These are phyloP conservation scores for Tagetes patula DNA, from an alignment of 129 eudicot genomes.

Conservation along the genomic window DNA sequence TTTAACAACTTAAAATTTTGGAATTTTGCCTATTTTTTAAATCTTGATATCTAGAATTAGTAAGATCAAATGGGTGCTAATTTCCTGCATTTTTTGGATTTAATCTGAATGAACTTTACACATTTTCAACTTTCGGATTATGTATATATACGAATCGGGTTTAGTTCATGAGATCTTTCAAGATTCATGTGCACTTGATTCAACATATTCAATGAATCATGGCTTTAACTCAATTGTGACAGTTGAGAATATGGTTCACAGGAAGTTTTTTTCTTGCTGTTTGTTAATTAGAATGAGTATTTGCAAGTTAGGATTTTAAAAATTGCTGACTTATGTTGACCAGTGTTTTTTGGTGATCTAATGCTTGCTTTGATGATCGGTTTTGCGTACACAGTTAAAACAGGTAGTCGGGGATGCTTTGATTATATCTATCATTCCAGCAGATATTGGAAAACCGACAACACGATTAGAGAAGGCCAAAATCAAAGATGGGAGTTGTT, in stretches of 20 bases:
- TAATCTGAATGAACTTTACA: neutral
- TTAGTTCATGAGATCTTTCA: constrained; percentile 18
- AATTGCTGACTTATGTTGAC: constrained; percentile 9
- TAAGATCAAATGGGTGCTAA: constrained; percentile 14
- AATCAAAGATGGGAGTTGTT: constrained; percentile 75
- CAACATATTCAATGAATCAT: neutral
- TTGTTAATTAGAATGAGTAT: neutral
- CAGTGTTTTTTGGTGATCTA: neutral
- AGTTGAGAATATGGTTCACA: neutral
- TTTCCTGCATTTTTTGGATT: constrained; percentile 10
- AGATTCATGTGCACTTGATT: constrained; percentile 3
- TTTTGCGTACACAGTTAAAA: constrained; percentile 47
- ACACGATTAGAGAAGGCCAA: constrained; percentile 62
- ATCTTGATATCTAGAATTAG: constrained; percentile 23
- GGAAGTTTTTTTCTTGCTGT: neutral
- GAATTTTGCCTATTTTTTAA: neutral
- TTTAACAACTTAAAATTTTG: neutral
- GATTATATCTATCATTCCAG: constrained; percentile 77
- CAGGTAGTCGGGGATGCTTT: constrained; percentile 61
- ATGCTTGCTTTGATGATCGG: constrained; percentile 17
- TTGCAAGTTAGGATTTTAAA: neutral
- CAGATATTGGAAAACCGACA: constrained; percentile 81
- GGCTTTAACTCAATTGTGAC: neutral
- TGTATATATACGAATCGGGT: neutral
- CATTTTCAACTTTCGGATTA: neutral